Evolutionary conservation across 2,329 filamentous ascomycete species (phyloP), one percentile per base, ranked within the genome.

Genomic region (Talaromyces sp.): DNA sequence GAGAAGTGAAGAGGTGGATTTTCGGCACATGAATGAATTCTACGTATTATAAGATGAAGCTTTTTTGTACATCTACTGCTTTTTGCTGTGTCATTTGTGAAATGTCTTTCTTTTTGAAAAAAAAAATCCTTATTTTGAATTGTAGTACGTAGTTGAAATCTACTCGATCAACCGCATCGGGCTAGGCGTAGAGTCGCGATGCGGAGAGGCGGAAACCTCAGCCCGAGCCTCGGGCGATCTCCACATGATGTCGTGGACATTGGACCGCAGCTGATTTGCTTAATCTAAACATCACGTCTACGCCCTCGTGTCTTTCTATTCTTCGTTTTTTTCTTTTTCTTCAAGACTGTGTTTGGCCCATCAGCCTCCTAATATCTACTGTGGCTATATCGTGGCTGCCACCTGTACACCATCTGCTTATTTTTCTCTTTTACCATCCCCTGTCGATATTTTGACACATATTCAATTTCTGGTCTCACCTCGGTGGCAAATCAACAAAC

Each of bases 1-100:
- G 77, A 77, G 62, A 71, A 75, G 64, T 61, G 71, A 58, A 75
- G 65, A 71, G 17, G 11, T 4, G 44, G 15, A 22, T 13, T 11
- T 51, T 22, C 13, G 44, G 19, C 13, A 10, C 19, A 9, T 10
- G 44, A 4, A 51, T 53, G 17, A 47, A 25, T 47, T 44, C 11
- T 47, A 25, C 44, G 44, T 47, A 25, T 22, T 3, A 19, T 25
- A 25, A 47, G 22, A 22, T 6, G 44, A 25, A 8, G 11, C 11
- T 47, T 47, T 47, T 25, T 25, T 47, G 44, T 47, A 47, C 22
- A 47, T 47, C 22, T 47, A 22, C 44, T 47, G 19, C 19, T 44
- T 44, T 47, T 47, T 19, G 44, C 25, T 7, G n/a, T 47, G 4
- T 13, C 9, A 39, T 39, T 47, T 22, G 44, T 19, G 44, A 22